A percentile compares a stretch with the other conserved stretches of the same genome.
phyloP scores from a whole-genome alignment of 495 filamentous ascomycete genomes.

The Aspergillus coremiiformis region DNA sequence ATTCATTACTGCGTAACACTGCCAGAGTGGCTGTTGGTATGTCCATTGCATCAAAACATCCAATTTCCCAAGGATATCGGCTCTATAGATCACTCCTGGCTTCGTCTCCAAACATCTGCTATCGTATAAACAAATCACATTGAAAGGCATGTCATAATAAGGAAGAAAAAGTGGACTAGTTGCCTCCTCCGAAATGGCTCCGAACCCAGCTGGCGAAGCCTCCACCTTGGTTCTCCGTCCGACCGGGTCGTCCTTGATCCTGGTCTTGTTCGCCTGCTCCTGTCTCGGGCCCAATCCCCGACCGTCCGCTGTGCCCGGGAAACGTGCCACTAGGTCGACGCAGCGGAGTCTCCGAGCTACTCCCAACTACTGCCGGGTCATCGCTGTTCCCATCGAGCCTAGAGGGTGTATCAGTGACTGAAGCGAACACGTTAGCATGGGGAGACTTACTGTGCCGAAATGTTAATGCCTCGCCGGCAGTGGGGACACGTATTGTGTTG shows the following conservation, averaged over 20 bases:
- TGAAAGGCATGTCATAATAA: not conserved
- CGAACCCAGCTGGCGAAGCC: constrained; percentile 34
- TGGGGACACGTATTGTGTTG: constrained; percentile 90
- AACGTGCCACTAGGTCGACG: constrained; percentile 6
- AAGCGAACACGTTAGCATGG: not conserved
- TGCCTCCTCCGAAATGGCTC: constrained; percentile 30
- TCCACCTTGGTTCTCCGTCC: constrained; percentile 22
- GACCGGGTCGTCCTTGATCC: constrained; percentile 13
- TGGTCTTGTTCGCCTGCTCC: constrained; percentile 5
- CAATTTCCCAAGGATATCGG: not conserved
- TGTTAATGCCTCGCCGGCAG: constrained; percentile 68
- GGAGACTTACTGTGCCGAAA: constrained; percentile 20
- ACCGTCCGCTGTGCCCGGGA: not conserved
- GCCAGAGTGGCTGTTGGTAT: not conserved
- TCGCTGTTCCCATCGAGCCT: constrained; percentile 26
- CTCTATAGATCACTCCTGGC: not conserved
- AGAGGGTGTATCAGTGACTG: constrained; percentile 3
- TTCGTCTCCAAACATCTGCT: too few relatives aligned
- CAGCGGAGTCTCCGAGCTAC: constrained; percentile 21
- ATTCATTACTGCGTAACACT: not conserved
- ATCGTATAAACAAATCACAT: not conserved
- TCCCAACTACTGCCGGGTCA: constrained; percentile 23
- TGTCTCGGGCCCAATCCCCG: not conserved
- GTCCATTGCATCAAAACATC: not conserved
- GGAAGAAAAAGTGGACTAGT: not conserved